Evolutionary conservation across 2,329 filamentous ascomycete genomes (phyloP).

Genomic region (Tolypocladium capitatum): DNA sequence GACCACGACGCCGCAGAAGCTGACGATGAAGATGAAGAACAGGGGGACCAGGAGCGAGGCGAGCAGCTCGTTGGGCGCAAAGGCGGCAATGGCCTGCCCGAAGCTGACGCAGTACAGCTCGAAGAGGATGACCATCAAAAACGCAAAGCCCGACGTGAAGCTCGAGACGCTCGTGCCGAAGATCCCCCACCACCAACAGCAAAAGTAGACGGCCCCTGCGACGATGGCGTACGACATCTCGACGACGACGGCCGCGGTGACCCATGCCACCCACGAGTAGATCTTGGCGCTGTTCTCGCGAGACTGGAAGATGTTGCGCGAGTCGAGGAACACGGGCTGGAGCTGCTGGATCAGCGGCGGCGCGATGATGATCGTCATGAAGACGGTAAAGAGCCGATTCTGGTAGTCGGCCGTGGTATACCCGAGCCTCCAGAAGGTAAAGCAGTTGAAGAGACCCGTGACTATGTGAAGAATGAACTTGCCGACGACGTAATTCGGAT

Average conservation of each 20-base stretch:
- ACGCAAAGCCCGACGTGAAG: constrained; percentile 47
- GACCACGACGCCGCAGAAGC: constrained; percentile 59
- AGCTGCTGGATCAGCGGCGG: constrained; percentile 66
- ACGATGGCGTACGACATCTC: constrained; percentile 60
- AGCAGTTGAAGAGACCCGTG: constrained; percentile 54
- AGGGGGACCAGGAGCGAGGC: constrained; percentile 54
- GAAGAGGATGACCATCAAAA: constrained; percentile 52
- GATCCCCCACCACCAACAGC: constrained; percentile 44
- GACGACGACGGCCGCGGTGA: constrained; percentile 49
- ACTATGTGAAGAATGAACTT: constrained; percentile 50
- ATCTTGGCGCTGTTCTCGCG: constrained; percentile 68
- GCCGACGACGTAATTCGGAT: constrained; percentile 48
- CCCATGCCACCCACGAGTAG: constrained; percentile 63
- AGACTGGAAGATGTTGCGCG: constrained; percentile 53
- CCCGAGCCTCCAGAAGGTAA: constrained; percentile 54
- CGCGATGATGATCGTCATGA: constrained; percentile 63
- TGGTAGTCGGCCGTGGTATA: constrained; percentile 49
- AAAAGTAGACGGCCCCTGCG: constrained; percentile 36
- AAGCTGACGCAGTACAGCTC: constrained; percentile 53
- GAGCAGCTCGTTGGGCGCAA: constrained; percentile 52
- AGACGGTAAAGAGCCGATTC: constrained; percentile 60
- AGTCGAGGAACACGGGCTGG: constrained; percentile 56
- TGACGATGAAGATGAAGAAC: constrained; percentile 57
- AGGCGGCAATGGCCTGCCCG: constrained; percentile 53
- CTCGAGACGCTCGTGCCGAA: constrained; percentile 35